Evolutionary conservation across 2,329 filamentous ascomycete species (phyloP).

Genomic region (Zalaria obscura): DNA sequence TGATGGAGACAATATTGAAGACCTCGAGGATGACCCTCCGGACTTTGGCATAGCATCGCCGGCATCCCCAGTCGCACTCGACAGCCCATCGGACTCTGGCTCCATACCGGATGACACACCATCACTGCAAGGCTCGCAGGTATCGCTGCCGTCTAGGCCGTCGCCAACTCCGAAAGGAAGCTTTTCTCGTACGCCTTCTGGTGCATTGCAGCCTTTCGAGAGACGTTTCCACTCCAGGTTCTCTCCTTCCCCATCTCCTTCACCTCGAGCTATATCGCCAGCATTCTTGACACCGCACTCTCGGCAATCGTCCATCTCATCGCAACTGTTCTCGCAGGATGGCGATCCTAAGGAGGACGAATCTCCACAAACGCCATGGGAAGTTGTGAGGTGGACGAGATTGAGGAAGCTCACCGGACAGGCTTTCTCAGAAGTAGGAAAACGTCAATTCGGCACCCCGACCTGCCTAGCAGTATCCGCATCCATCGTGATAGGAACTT

Average conservation of each 20-base stretch:
- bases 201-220: constrained; percentile 85
- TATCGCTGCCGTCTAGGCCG: constrained; percentile 45
- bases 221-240: constrained; percentile 84
- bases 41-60: constrained; percentile 12
- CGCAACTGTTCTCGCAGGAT: constrained; percentile 45
- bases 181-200: constrained; percentile 54
- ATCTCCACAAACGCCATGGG: constrained; percentile 71
- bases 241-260: constrained; percentile 44
- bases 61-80: constrained; percentile 20
- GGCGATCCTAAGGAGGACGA: constrained; percentile 29
- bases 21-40: constrained; percentile 7
- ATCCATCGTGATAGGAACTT: constrained; percentile 78
- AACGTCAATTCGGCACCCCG: constrained; percentile 79
- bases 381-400: constrained; percentile 92
- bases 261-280: constrained; percentile 61
- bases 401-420: constrained; percentile 79
- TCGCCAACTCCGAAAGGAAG: constrained; percentile 37
- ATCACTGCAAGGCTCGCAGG: constrained; percentile 53
- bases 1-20: constrained; percentile 2
- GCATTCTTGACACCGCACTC: constrained; percentile 62
- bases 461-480: constrained; percentile 84
- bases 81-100: constrained; percentile 55
- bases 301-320: constrained; percentile 65
- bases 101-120: constrained; percentile 75
- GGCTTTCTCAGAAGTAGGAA: constrained; percentile 83